These are phyloP conservation scores for Trematosphaeria pertusa DNA, from an alignment of 2,329 filamentous ascomycete species.

Conservation along the genomic window DNA sequence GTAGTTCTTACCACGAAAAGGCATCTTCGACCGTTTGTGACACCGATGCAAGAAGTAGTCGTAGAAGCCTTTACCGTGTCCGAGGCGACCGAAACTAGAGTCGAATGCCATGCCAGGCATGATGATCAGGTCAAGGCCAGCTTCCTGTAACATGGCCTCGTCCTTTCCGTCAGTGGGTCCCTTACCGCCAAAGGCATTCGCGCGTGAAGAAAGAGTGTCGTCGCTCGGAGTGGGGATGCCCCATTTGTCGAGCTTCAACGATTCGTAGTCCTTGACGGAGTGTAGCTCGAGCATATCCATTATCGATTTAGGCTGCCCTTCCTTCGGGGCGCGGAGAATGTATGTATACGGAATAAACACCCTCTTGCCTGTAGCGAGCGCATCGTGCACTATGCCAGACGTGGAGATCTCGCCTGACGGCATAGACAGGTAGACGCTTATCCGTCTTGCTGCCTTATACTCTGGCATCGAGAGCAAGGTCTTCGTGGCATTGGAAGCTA, in stretches of 20 bases:
- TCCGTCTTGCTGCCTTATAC: conserved; percentile 74
- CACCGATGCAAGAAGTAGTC: conserved; percentile 89
- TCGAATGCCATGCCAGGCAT: conserved; percentile 96
- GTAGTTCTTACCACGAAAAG: conserved; percentile 64
- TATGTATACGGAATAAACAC: conserved; percentile 94
- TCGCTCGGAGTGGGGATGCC: conserved; percentile 86
- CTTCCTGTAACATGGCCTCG: too few species aligned
- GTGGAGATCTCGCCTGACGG: conserved; percentile 86
- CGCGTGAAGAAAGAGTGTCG: conserved; percentile 68
- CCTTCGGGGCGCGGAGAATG: conserved; percentile 54
- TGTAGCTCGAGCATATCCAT: conserved; percentile 95
- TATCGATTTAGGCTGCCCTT: conserved; percentile 65
- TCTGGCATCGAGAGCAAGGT: conserved; percentile 71
- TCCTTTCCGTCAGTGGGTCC: conserved; percentile 51
- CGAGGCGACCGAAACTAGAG: conserved; percentile 73
- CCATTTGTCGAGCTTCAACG: conserved; percentile 81
- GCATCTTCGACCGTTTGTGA: conserved; percentile 59
- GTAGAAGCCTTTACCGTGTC: conserved; percentile 97
- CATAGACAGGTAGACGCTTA: conserved; percentile 95
- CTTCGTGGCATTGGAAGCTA: conserved; percentile 71
- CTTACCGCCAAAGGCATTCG: conserved; percentile 74
- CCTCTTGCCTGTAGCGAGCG: conserved; percentile 76
- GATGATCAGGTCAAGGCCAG: conserved; percentile 80
- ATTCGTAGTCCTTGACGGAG: conserved; percentile 77
- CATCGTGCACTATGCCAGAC: conserved; percentile 79